A percentile compares a stretch with the other conserved stretches of the same genome.
Conservation (phyloP, 73 alveolate species). For the Stentor coeruleus region DNA sequence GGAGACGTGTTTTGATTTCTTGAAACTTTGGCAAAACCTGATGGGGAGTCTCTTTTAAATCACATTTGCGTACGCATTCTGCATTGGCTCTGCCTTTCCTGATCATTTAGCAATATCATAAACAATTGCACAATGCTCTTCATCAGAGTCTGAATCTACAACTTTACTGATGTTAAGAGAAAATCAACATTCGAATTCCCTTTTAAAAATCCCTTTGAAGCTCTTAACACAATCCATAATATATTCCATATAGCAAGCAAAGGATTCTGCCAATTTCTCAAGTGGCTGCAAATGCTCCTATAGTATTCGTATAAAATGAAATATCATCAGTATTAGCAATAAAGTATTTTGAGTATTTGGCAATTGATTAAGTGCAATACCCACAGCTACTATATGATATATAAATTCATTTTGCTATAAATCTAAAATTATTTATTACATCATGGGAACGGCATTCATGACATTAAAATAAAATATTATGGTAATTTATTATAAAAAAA, state of each 20-base stretch:
- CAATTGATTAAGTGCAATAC: slow-evolving; percentile 75
- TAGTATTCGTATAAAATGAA: slow-evolving; percentile 84
- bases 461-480: too few relatives aligned
- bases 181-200: slow-evolving; percentile 89
- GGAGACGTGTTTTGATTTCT: slow-evolving; percentile 77
- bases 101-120: slow-evolving; percentile 75
- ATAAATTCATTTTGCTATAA: slow-evolving; percentile 67
- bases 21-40: slow-evolving; percentile 61
- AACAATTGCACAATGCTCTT: slow-evolving; percentile 89
- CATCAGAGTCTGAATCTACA: slow-evolving; percentile 93
- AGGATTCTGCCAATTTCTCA: slow-evolving; percentile 97
- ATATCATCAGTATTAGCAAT: slow-evolving; percentile 94
- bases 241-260: slow-evolving; percentile 87
- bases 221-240: slow-evolving; percentile 76
- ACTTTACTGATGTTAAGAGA: slow-evolving; percentile 88
- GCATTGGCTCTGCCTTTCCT: slow-evolving; percentile 48
- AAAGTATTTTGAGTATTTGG: slow-evolving; percentile 71
- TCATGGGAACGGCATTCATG: slow-evolving; percentile 99
- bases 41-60: slow-evolving; percentile 79
- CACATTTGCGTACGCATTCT: slow-evolving; percentile 71
- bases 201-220: slow-evolving; percentile 74
- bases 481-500: too few relatives aligned
- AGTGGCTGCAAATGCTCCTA: slow-evolving; percentile 82
- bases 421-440: slow-evolving; percentile 92
- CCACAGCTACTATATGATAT: slow-evolving; percentile 97